phyloP scores from a whole-genome alignment of 176 grass and related monocot species.

The Aegilops longissima region DNA sequence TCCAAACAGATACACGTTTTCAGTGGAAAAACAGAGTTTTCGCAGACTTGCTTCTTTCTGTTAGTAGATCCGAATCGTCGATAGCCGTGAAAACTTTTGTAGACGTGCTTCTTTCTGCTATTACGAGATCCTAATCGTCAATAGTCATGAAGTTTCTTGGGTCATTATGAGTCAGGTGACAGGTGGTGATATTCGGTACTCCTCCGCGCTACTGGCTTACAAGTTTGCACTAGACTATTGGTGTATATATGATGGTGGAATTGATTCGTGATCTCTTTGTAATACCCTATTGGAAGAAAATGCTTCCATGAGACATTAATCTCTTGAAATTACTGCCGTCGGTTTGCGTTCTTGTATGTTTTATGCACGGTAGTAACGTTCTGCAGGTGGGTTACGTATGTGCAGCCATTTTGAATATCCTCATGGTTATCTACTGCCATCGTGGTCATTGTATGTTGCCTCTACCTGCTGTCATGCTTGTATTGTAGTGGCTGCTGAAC shows the following conservation, averaged over 20 bases:
- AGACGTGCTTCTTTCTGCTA: background rate
- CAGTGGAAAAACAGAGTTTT: background rate
- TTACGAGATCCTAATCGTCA: background rate
- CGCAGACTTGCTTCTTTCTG: background rate
- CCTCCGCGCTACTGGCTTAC: background rate
- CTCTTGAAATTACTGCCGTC: background rate
- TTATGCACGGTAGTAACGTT: background rate
- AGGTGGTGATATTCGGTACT: background rate
- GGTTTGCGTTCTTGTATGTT: background rate
- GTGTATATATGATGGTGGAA: too few species aligned
- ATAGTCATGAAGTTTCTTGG: background rate
- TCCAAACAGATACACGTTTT: background rate
- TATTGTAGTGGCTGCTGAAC: background rate
- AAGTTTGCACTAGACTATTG: too few species aligned
- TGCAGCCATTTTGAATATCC: background rate
- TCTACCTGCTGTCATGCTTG: background rate
- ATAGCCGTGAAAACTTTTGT: background rate
- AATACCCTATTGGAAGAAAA: background rate
- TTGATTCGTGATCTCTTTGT: too few species aligned
- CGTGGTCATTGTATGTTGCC: background rate
- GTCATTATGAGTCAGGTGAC: background rate
- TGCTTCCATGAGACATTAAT: too few species aligned
- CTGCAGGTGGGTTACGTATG: background rate
- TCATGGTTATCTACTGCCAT: background rate
- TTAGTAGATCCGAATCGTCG: background rate